Base-by-base conservation (phyloP, 495 filamentous ascomycete species). In the Hypoxylon crocopeplum region DNA sequence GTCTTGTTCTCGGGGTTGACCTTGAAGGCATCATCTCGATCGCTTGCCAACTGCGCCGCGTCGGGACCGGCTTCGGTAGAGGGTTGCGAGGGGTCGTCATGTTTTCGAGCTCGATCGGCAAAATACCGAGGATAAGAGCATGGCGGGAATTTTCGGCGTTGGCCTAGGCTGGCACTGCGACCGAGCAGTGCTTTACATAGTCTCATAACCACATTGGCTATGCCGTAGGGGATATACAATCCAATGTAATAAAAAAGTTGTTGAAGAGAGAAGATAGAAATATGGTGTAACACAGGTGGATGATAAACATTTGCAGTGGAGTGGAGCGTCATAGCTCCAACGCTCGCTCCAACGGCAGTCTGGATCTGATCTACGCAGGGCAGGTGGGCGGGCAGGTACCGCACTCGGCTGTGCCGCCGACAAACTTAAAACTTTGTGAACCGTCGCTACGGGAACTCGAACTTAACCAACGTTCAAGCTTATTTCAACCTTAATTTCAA, bases 1-100 rank as follows among this genome's bases (percentile, higher is more conserved):
- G 71, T 74, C 56, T 75, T 75, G 5, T 33, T 69, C 2, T 62
- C 50, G 0, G 58, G 27, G 44, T 75, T 59, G 36, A 79, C 46
- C 16, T 69, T 42, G 11, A 72, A 66, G 15, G 15, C 38, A 41
- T 56, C 53, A n/a, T 61, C 62, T 29, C 57, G 17, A 7, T 57
- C 56, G 50, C 51, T 61, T 3, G 51, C 45, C 3, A 37, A 45
- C 3, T 30, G 55, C 15, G 0, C 16, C 15, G 13, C 11, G 19
- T 27, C 15, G 44, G 44, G 20, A 10, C 38, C 12, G 36, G 10
- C 32, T 22, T 39, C 10, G 19, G 25, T n/a, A 12, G 44, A 21
- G 3, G 12, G 7, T 36, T 34, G 15, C 21, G 34, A 7, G 4
- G 34, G 16, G 16, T 39, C 13, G 10, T 15, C 32, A 24, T 17